Evolutionary conservation across 768 basidiomycete genomes (phyloP), one percentile per base, ranked within the genome.

Genomic region (Russula emetica): DNA sequence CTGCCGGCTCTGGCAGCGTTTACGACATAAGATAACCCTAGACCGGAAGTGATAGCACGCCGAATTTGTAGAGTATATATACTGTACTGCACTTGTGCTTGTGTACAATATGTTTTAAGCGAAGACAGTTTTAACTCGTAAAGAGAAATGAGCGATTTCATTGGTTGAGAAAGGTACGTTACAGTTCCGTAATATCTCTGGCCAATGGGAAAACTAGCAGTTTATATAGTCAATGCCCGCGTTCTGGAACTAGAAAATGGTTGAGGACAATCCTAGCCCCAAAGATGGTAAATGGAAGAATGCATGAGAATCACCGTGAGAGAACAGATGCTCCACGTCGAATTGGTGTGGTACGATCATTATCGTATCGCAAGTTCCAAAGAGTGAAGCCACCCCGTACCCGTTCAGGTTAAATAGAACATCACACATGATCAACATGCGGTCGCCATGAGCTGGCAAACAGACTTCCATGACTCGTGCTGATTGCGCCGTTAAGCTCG

Each of bases 391-490:
- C 45, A n/a, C n/a, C 8, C n/a, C 20, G 9, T 11, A 20, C 32
- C 52, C 14, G 10, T 30, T 30, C 34, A 36, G 52, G 52, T 36
- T 22, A 54, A 0, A 22, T 30, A 8, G 9, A 20, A 52, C 20
- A 52, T 22, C 34, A 54, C 52, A 54, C 34, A 54, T 36, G 32
- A 54, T 38, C 36, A 55, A 38, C 52, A 56, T 42, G 40, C 5
- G 28, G 40, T 28, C 22, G 14, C 10, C 55, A 44, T 30, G 55
- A 26, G 16, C 55, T n/a, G 18, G 26, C 20, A 42, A 28, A 18
- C 16, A 18, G 22, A 26, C 36, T 24, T 55, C 38, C 5, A 40
- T 40, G 32, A 14, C 22, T 9, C 11, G 40, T 11, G 18, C 20
- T 56, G 55, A 56, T 56, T 56, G 40, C 28, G 40, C 40, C 55